phyloP scores from a whole-genome alignment of 257 asterid genomes.

The Salvia hispanica region DNA sequence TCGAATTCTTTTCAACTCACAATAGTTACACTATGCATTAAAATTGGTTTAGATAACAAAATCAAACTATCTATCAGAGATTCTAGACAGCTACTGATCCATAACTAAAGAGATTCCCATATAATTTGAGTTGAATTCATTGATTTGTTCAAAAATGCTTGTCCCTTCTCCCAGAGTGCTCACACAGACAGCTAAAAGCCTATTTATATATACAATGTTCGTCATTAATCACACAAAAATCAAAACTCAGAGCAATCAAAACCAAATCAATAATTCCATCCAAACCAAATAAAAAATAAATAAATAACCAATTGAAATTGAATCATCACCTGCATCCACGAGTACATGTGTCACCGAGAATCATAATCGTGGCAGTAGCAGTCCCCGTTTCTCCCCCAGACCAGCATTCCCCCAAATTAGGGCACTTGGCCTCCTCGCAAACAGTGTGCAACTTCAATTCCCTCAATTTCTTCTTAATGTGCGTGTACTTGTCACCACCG shows the following conservation, averaged over 20 bases:
- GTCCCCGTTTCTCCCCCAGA: conserved; percentile 99
- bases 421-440: conserved; percentile 99
- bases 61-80: conserved; percentile 8
- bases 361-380: conserved; percentile 98
- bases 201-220: background rate
- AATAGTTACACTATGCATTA: background rate
- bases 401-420: conserved; percentile 99
- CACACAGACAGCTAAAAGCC: background rate
- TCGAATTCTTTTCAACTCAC: conserved; percentile 10
- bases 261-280: conserved; percentile 9
- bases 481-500: conserved; percentile 95
- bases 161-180: background rate
- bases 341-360: conserved; percentile 94
- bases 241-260: conserved; percentile 1
- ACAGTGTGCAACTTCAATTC: conserved; percentile 92
- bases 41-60: background rate
- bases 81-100: conserved; percentile 12
- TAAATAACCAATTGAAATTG: background rate
- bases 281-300: background rate
- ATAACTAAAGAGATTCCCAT: conserved; percentile 8
- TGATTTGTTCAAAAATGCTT: background rate
- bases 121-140: background rate
- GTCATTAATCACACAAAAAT: background rate
- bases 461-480: conserved; percentile 81
- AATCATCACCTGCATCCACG: conserved; percentile 84